Base-by-base conservation (phyloP, 768 basidiomycete genomes). In the Phaffia australis region DNA sequence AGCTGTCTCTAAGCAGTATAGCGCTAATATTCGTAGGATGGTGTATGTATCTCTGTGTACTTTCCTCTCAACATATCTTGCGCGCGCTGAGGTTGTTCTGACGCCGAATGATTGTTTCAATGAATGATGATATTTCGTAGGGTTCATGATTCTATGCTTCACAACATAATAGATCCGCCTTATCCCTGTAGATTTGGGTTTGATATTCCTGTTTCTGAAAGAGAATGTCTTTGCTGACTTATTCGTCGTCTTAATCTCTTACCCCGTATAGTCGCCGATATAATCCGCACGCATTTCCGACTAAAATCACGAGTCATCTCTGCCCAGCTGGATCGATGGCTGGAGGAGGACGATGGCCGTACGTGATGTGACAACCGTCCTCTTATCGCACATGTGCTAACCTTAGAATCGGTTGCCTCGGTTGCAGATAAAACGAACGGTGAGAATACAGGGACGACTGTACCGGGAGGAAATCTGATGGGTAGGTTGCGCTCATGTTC, bases 1-100 rank as follows among this genome's bases (percentile, higher is more conserved):
- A 6, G 6, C 63, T 1, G n/a, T 50, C 14, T 74, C 72, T 47
- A 72, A 73, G 55, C 69, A 72, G 0, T 78, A 77, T 62, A 75
- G 71, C 3, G 87, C 89, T 54, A 97, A 95, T 75, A 83, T 95
- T 46, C 84, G 93, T 30, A 80, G 93, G 21, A 95, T 95, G 93
- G 87, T 71, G 56, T 65, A n/a, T 18, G 64, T 65, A 14, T 30
- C 35, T n/a, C n/a, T 47, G 9, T 32, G 2, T 32, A 49, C 59
- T 18, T 21, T 60, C 30, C 19, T 25, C 59, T 30, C 72, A 71
- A 47, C 74, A n/a, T 11, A 42, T 4, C 72, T 76, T 56, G 65
- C 23, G 74, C 64, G 18, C 0, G 29, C 35, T 35, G 35, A 42
- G 35, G 11, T 42, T 11, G 11, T 42, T 11, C 35, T 42, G 11